These are phyloP conservation scores for Circinella umbellata DNA, from an alignment of 371 early-diverging fungal species.

Conservation along the genomic window DNA sequence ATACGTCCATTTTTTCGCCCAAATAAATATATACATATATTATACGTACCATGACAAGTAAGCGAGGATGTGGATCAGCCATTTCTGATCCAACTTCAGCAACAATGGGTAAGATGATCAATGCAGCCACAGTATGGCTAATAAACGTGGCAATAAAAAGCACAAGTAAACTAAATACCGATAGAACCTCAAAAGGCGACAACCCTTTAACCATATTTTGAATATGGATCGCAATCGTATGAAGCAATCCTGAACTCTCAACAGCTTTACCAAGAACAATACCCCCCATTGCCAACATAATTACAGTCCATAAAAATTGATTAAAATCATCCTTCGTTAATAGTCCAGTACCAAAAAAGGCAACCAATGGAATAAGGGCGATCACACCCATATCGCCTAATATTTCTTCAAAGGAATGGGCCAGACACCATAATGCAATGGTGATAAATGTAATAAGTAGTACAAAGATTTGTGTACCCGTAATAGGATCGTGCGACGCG, in stretches of 20 bases:
- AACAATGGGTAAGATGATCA: slow-evolving; percentile 85
- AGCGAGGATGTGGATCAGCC: slow-evolving; percentile 81
- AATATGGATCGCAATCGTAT: slow-evolving; percentile 75
- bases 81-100: slow-evolving; percentile 73
- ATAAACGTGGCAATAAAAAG: slow-evolving; percentile 90
- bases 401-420: slow-evolving; percentile 55
- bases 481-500: slow-evolving; percentile 60
- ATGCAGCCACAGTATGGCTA: slow-evolving; percentile 91
- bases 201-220: slow-evolving; percentile 67
- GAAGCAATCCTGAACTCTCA: slow-evolving; percentile 74
- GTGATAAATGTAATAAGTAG: slow-evolving; percentile 66
- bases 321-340: slow-evolving; percentile 86
- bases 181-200: slow-evolving; percentile 68
- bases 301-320: slow-evolving; percentile 74
- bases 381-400: slow-evolving; percentile 86
- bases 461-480: slow-evolving; percentile 65
- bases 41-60: slow-evolving; percentile 80
- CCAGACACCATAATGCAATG: slow-evolving; percentile 83
- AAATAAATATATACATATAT: background rate
- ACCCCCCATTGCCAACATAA: slow-evolving; percentile 88
- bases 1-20: background rate
- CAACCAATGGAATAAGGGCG: slow-evolving; percentile 77
- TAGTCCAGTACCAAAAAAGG: slow-evolving; percentile 80
- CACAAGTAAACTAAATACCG: slow-evolving; percentile 72
- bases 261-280: slow-evolving; percentile 84